Evolutionary conservation across 306 rosid genomes (phyloP), one percentile per base, ranked within the genome.

Genomic region (Mimosa bimucronata): DNA sequence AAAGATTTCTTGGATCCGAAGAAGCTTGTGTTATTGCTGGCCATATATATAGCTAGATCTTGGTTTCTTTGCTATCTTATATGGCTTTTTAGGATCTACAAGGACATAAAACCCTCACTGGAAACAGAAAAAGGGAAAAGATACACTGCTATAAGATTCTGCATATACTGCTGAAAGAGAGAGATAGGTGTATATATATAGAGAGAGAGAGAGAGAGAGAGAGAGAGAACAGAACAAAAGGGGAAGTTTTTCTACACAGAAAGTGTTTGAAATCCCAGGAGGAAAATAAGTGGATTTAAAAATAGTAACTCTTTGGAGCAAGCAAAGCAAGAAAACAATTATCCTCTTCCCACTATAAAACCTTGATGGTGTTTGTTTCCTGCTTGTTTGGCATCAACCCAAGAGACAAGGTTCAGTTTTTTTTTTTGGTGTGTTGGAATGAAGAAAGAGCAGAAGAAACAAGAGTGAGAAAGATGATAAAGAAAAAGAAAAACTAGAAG

Each of bases 341-440:
- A 58, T 16, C 55, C 78, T n/a, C 78, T 19, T 77, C 66, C 76
- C 48, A 61, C 83, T 29, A 79, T 46, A 23, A 81, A 85, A 75
- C 82, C 77, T 84, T 71, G 83, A 80, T 73, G 78, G 88, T 64
- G 82, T 66, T 84, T 75, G 79, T 81, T 87, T 84, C 83, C 81
- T 88, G 82, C 81, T 84, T 62, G 88, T 94, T 94, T 94, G 97
- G 97, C 91, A 80, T 60, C 83, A 81, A 90, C 85, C 90, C 88
- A 92, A 88, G 88, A 87, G 97, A 92, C 98, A 91, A 90, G 85
- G 44, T 86, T 80, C 85, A 76, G 52, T 81, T 86, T 90, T 0
- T 44, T 81, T 52, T 52, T 50, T 50, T 0, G 53, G 18, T 46
- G 16, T 44, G 19, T 14, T 45, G 52, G 15, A 45, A 42, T n/a